These are phyloP conservation scores for Rhizopogon rudus DNA, from an alignment of 768 basidiomycete genomes.

Conservation along the genomic window DNA sequence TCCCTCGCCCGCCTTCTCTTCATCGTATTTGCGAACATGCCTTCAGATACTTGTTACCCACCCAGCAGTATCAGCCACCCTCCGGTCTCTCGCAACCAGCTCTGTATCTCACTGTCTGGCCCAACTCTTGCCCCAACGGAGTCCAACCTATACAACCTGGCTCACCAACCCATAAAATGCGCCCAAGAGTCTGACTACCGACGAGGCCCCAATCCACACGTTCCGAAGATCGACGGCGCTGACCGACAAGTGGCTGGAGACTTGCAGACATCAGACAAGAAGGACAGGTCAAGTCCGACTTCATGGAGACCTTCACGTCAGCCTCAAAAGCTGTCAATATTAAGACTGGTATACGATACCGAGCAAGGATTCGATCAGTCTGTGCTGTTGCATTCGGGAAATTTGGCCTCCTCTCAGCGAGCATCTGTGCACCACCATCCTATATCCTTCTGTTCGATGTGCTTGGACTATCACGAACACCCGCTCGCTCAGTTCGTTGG, in stretches of 20 bases:
- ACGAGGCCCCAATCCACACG: not conserved
- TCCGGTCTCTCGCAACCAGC: constrained; percentile 8
- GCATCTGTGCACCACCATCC: not conserved
- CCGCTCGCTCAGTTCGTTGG: not conserved
- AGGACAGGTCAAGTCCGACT: not conserved
- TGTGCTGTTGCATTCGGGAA: not conserved
- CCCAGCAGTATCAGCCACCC: constrained; percentile 8
- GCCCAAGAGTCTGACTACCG: not conserved
- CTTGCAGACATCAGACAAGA: not conserved
- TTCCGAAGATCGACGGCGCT: too few relatives aligned
- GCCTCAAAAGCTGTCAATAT: not conserved
- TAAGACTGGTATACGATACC: not conserved
- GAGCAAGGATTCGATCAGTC: not conserved
- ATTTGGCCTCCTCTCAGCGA: too few relatives aligned
- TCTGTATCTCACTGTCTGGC: constrained; percentile 18
- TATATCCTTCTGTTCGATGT: not conserved
- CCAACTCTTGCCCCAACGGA: constrained; percentile 18
- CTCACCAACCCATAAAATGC: not conserved
- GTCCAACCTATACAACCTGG: constrained; percentile 4
- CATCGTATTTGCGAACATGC: not conserved
- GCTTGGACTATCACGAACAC: not conserved
- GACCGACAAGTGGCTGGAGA: not conserved
- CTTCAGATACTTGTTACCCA: constrained; percentile 8
- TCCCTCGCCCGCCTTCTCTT: not conserved
- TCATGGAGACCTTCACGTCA: not conserved